Conservation (phyloP, 2,329 filamentous ascomycete species). For the Trichophyton benhamiae region DNA sequence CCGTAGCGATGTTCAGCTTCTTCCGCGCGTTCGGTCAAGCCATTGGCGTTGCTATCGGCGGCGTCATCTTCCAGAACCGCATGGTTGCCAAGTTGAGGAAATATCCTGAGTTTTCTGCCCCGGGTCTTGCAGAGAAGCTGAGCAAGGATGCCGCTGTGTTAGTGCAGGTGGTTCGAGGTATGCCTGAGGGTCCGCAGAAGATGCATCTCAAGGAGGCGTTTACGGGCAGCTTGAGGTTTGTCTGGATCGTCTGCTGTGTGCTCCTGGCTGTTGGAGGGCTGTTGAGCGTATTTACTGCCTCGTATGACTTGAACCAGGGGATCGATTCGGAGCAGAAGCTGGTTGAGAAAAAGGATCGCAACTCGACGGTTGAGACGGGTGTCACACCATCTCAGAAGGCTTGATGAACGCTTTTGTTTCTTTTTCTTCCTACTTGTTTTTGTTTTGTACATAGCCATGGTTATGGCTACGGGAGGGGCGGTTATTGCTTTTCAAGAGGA, state of each 20-base stretch:
- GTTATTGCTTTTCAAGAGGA: too few species aligned
- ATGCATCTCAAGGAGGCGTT: constrained; percentile 41
- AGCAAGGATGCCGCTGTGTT: constrained; percentile 47
- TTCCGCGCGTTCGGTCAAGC: constrained; percentile 53
- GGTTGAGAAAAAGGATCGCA: constrained; percentile 23
- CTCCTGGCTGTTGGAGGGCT: constrained; percentile 41
- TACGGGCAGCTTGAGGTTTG: constrained; percentile 41
- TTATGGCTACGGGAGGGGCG: too few species aligned
- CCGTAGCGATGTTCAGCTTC: constrained; percentile 55
- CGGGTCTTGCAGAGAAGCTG: constrained; percentile 35
- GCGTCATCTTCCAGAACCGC: constrained; percentile 58
- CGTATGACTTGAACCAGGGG: constrained; percentile 36
- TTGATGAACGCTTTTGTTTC: background rate
- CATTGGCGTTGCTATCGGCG: constrained; percentile 53
- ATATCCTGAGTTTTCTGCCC: constrained; percentile 37
- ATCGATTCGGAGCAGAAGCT: constrained; percentile 40
- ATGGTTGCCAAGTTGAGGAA: constrained; percentile 41
- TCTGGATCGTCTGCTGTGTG: constrained; percentile 46
- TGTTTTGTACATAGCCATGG: too few species aligned
- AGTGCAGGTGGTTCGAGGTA: constrained; percentile 45
- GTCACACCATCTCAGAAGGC: background rate
- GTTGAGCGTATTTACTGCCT: constrained; percentile 42
- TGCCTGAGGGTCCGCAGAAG: constrained; percentile 35
- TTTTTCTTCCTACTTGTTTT: background rate
- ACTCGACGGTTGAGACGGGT: background rate